Conservation (phyloP, 495 filamentous ascomycete genomes). For the Penicillium atrosanguineum region DNA sequence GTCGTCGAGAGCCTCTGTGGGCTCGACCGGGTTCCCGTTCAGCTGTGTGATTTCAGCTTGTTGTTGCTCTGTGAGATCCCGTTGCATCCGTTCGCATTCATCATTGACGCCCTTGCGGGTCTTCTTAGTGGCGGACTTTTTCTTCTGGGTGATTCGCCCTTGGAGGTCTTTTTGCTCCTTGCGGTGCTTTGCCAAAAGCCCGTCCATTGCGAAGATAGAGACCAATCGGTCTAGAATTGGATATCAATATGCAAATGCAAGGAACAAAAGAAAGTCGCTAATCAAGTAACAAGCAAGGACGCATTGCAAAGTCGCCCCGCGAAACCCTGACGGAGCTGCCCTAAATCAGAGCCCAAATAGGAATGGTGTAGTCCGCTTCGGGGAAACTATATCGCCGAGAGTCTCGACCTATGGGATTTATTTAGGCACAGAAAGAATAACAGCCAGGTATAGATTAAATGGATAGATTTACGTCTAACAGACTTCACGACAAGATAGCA, state of each 20-base stretch:
- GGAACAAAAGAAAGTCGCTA: neutral
- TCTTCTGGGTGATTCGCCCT: constrained; percentile 83
- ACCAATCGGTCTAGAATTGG: neutral
- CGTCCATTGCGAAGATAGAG: constrained; percentile 54
- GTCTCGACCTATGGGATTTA: too few species aligned
- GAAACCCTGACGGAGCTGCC: constrained; percentile 31
- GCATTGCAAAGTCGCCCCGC: constrained; percentile 26
- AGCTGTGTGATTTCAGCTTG: constrained; percentile 61
- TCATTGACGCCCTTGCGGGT: constrained; percentile 85
- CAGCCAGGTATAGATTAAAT: too few species aligned
- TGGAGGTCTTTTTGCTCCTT: constrained; percentile 89
- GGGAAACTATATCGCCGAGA: neutral
- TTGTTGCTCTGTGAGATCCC: constrained; percentile 65
- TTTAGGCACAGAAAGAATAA: too few species aligned
- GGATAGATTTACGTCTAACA: too few species aligned
- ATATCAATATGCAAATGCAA: neutral
- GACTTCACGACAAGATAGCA: too few species aligned
- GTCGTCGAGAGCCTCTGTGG: constrained; percentile 28
- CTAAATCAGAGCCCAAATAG: constrained; percentile 23
- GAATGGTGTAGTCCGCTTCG: constrained; percentile 14
- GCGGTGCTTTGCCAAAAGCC: constrained; percentile 73
- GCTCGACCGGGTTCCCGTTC: constrained; percentile 36
- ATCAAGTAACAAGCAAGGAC: constrained; percentile 3
- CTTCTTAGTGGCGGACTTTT: constrained; percentile 94
- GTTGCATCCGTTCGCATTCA: constrained; percentile 74